These are phyloP conservation scores for Opeltia flavorubescens DNA, from an alignment of 495 filamentous ascomycete genomes.

Conservation along the genomic window DNA sequence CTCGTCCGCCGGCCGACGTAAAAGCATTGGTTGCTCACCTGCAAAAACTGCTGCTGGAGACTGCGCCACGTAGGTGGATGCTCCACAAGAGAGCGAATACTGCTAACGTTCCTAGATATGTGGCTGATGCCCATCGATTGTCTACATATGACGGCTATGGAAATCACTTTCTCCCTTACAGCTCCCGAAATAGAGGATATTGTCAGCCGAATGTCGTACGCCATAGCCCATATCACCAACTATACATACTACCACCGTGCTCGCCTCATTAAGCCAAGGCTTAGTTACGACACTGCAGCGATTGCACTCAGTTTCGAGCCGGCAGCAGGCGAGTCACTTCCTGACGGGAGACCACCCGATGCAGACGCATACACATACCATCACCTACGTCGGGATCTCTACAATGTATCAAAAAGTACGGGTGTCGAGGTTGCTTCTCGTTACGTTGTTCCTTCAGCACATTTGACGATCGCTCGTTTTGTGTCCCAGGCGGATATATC, in stretches of 20 bases:
- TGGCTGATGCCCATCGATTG: conserved; percentile 70
- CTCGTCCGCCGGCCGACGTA: conserved; percentile 60
- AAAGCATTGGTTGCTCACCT: conserved; percentile 48
- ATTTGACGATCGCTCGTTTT: conserved; percentile 77
- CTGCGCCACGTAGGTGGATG: conserved; percentile 47
- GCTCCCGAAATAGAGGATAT: conserved; percentile 45
- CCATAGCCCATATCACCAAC: conserved; percentile 39
- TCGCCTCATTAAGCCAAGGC: conserved; percentile 62
- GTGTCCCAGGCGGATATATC: conserved; percentile 40
- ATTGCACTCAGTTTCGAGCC: conserved; percentile 79
- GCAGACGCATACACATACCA: conserved; percentile 69
- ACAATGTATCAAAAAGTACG: conserved; percentile 36
- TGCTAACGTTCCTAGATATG: conserved; percentile 35
- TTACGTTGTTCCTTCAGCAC: conserved; percentile 76
- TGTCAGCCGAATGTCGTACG: conserved; percentile 35
- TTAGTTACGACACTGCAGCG: conserved; percentile 75
- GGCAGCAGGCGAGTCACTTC: conserved; percentile 40
- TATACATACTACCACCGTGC: conserved; percentile 48
- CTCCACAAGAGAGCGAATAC: background rate
- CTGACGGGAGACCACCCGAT: conserved; percentile 10
- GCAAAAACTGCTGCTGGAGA: conserved; percentile 46
- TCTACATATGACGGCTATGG: conserved; percentile 77
- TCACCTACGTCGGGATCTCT: conserved; percentile 72
- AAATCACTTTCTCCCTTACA: conserved; percentile 60
- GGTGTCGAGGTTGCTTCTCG: conserved; percentile 53